Evolutionary conservation across 2,329 filamentous ascomycete genomes (phyloP).

Genomic region (Epichloe gansuensis): DNA sequence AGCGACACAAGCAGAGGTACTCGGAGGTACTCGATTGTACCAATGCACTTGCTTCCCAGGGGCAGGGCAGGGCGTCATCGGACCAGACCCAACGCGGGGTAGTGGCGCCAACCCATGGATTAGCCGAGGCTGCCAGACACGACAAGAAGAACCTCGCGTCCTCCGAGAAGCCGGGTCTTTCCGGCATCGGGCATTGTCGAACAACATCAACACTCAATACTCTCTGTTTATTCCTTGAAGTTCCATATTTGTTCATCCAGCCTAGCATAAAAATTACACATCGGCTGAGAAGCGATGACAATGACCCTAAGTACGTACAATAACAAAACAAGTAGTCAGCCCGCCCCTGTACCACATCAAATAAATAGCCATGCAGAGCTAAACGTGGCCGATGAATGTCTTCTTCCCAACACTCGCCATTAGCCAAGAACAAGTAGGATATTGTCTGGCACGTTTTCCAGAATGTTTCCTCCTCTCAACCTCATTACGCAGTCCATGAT

Average conservation of each 20-base stretch:
- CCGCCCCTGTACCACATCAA: background rate
- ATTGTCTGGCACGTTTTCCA: background rate
- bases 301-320: conserved; percentile 5
- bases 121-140: background rate
- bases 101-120: background rate
- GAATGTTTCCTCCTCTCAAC: background rate
- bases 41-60: background rate
- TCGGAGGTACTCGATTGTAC: background rate
- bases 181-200: too few relatives aligned
- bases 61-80: background rate
- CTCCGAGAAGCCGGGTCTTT: too few relatives aligned
- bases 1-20: background rate
- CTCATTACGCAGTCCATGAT: background rate
- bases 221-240: background rate
- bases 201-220: too few relatives aligned
- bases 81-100: conserved; percentile 1
- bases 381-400: background rate
- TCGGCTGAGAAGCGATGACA: conserved; percentile 8
- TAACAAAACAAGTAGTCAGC: background rate
- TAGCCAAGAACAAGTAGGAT: background rate
- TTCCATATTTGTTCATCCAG: background rate
- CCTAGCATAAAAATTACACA: conserved; percentile 4
- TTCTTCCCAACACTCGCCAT: background rate
- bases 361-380: background rate
- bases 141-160: background rate